These are phyloP conservation scores for Phylloporus rhodoxanthus DNA, from an alignment of 768 basidiomycete genomes.

Conservation along the genomic window DNA sequence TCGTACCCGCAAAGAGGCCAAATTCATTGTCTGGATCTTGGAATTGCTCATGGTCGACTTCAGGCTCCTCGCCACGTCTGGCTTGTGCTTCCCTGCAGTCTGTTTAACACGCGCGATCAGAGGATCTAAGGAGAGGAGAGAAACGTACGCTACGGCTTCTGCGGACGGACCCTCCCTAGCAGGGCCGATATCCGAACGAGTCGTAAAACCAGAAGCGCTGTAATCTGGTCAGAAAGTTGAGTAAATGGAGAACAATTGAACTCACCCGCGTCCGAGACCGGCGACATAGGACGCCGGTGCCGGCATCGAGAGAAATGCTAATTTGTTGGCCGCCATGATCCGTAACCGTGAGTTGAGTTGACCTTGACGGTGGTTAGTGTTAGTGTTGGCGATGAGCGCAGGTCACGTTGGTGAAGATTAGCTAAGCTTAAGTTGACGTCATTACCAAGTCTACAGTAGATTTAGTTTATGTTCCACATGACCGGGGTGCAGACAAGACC, in stretches of 20 bases:
- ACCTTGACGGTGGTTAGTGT: no score
- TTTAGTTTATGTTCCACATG: no score
- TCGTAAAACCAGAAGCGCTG: slow-evolving; percentile 96
- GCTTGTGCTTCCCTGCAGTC: slow-evolving; percentile 73
- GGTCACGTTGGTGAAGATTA: no score
- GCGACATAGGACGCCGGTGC: slow-evolving; percentile 97
- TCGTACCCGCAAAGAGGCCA: slow-evolving; percentile 91
- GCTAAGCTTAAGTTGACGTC: no score
- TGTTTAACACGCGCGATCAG: neutral
- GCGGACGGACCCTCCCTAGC: slow-evolving; percentile 93
- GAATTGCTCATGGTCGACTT: slow-evolving; percentile 84
- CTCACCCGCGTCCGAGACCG: slow-evolving; percentile 94
- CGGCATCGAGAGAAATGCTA: slow-evolving; percentile 86
- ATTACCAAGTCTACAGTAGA: no score
- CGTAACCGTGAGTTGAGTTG: no score
- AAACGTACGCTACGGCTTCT: slow-evolving; percentile 76
- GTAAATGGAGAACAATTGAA: slow-evolving; percentile 3
- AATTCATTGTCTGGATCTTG: slow-evolving; percentile 98
- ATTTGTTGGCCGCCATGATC: slow-evolving; percentile 57
- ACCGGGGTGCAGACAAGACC: no score
- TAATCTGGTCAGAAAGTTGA: slow-evolving; percentile 6
- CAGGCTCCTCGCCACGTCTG: slow-evolving; percentile 79
- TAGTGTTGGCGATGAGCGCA: no score
- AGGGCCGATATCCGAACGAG: slow-evolving; percentile 97
- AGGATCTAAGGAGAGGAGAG: neutral